These are phyloP conservation scores for Aspergillus egyptiacus DNA, from an alignment of 495 filamentous ascomycete species.

Conservation along the genomic window DNA sequence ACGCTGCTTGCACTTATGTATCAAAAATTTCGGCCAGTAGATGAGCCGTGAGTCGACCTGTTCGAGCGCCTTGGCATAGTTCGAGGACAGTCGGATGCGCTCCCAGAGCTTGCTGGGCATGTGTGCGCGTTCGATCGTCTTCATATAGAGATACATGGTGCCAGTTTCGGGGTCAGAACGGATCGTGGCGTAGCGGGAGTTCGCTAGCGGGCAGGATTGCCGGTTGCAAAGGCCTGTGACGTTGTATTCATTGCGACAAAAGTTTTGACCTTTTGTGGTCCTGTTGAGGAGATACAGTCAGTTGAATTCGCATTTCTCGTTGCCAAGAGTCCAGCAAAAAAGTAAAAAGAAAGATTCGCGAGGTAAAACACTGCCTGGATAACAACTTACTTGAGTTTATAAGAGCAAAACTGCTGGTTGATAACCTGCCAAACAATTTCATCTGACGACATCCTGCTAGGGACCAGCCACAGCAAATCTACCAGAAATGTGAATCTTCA, in stretches of 20 bases:
- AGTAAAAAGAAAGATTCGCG: background rate
- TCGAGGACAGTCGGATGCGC: conserved; percentile 78
- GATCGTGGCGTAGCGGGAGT: conserved; percentile 91
- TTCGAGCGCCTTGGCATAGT: conserved; percentile 81
- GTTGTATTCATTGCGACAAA: conserved; percentile 95
- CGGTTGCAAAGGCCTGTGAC: conserved; percentile 93
- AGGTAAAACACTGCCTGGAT: background rate
- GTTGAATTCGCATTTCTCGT: conserved; percentile 3
- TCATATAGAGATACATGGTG: conserved; percentile 93
- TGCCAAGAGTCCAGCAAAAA: too few species aligned
- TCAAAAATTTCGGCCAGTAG: conserved; percentile 93
- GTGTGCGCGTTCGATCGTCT: conserved; percentile 87
- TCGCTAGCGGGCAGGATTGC: conserved; percentile 92
- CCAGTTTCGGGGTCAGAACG: conserved; percentile 76
- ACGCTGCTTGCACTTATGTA: conserved; percentile 97
- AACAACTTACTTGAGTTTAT: conserved; percentile 78
- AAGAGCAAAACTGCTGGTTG: conserved; percentile 92
- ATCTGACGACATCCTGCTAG: conserved; percentile 67
- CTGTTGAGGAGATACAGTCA: conserved; percentile 32
- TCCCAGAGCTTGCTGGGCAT: conserved; percentile 94
- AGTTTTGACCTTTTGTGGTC: conserved; percentile 86
- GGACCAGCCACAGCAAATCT: background rate
- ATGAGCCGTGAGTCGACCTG: conserved; percentile 85
- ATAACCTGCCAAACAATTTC: conserved; percentile 98
- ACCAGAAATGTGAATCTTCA: conserved; percentile 5